Conservation (phyloP, 2,329 filamentous ascomycete species). For the Beauveria medogensis region DNA sequence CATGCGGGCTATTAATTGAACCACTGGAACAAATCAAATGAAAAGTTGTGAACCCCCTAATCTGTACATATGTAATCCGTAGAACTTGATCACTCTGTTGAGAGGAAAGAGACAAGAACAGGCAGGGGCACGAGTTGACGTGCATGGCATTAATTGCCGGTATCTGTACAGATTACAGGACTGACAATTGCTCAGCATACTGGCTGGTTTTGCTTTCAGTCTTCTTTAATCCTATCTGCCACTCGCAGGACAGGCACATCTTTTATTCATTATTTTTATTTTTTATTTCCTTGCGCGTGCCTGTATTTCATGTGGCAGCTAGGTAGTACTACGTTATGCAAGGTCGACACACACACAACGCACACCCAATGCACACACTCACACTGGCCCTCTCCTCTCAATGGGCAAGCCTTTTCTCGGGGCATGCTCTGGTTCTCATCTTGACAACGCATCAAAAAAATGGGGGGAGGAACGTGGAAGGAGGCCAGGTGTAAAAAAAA, state of each 20-base stretch:
- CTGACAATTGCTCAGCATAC: background rate
- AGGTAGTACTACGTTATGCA: background rate
- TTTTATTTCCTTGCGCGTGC: background rate
- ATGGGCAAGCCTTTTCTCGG: conserved; percentile 15
- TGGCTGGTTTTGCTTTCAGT: background rate
- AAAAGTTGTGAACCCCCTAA: too few species aligned
- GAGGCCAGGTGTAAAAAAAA: background rate
- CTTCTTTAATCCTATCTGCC: too few species aligned
- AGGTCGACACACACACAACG: background rate
- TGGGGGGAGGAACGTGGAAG: background rate
- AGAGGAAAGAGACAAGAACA: background rate
- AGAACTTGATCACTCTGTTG: too few species aligned
- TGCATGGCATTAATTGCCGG: background rate
- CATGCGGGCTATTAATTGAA: background rate
- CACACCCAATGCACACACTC: background rate
- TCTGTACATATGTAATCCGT: too few species aligned
- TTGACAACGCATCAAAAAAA: conserved; percentile 44
- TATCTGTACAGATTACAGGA: background rate
- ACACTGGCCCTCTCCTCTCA: background rate
- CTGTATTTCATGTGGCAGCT: background rate
- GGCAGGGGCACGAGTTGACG: background rate
- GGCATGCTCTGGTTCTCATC: conserved; percentile 25
- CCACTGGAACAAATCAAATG: background rate
- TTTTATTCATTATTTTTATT: background rate
- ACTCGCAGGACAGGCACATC: too few species aligned